Percentiles rank a stretch among this genome's conserved stretches.
Conservation (phyloP, 192 early-diverging fungal genomes). For the Linderina pennispora region DNA sequence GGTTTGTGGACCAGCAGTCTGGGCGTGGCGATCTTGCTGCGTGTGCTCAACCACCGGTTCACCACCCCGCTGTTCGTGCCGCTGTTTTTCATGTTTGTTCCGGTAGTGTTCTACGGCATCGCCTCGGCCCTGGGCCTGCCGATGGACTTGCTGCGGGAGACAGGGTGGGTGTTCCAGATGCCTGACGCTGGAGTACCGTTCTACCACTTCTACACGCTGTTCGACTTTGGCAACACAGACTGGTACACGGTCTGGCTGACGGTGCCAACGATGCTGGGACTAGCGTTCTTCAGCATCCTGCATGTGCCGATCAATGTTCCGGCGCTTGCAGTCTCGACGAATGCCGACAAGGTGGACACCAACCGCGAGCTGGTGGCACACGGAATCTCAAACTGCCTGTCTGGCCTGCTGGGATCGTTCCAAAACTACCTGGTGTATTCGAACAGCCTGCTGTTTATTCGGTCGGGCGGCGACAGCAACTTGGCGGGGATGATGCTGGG, state of each 20-base stretch:
- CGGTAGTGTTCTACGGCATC: slow-evolving; percentile 66
- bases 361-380: slow-evolving; percentile 92
- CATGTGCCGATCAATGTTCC: slow-evolving; percentile 98
- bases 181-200: slow-evolving; percentile 70
- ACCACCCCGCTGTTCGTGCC: slow-evolving; percentile 84
- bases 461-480: slow-evolving; percentile 81
- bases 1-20: slow-evolving; percentile 77
- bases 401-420: slow-evolving; percentile 70
- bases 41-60: slow-evolving; percentile 60
- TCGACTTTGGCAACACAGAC: slow-evolving; percentile 59
- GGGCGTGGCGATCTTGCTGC: slow-evolving; percentile 60
- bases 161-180: slow-evolving; percentile 82
- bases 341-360: slow-evolving; percentile 79
- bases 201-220: slow-evolving; percentile 76
- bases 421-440: slow-evolving; percentile 93
- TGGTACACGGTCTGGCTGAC: slow-evolving; percentile 62
- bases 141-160: slow-evolving; percentile 58
- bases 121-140: slow-evolving; percentile 55
- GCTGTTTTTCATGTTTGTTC: slow-evolving; percentile 79
- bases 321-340: slow-evolving; percentile 86
- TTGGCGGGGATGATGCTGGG: slow-evolving; percentile 84
- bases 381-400: slow-evolving; percentile 80
- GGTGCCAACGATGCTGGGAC: slow-evolving; percentile 84
- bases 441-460: slow-evolving; percentile 88
- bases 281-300: slow-evolving; percentile 93